A percentile compares a stretch with the other conserved stretches of the same genome.
These are phyloP conservation scores for Psophocarpus tetragonolobus DNA, from an alignment of 306 rosid species.

Conservation along the genomic window DNA sequence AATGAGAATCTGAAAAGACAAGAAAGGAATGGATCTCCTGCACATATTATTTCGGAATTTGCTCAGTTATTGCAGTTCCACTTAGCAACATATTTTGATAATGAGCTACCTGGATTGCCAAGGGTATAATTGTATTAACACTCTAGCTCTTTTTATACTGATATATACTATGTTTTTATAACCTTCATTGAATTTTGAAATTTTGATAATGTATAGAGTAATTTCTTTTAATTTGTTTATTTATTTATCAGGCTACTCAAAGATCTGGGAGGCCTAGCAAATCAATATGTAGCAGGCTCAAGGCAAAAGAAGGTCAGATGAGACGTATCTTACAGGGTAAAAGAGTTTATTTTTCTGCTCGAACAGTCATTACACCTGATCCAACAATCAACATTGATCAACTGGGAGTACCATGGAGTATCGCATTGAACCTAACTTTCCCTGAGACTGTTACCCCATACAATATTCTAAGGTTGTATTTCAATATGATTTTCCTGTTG, in stretches of 20 bases:
- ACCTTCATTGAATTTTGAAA: not conserved
- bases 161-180: constrained; percentile 1
- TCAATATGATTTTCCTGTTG: constrained; percentile 12
- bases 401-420: constrained; percentile 98
- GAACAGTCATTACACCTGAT: constrained; percentile 98
- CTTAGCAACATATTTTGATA: constrained; percentile 92
- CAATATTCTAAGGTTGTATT: constrained; percentile 78
- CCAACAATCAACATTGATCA: constrained; percentile 91
- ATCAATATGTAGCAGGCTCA: constrained; percentile 96
- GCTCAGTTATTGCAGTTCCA: constrained; percentile 96
- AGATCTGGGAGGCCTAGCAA: constrained; percentile 97
- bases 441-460: constrained; percentile 99
- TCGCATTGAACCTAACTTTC: constrained; percentile 90
- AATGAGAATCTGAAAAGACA: constrained; percentile 89
- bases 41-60: constrained; percentile 92
- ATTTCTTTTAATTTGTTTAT: not conserved
- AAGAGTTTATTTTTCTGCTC: constrained; percentile 95
- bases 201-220: not conserved
- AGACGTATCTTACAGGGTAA: constrained; percentile 97
- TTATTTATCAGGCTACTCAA: constrained; percentile 74
- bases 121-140: constrained; percentile 70
- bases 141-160: too few species aligned
- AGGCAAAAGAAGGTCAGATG: constrained; percentile 96
- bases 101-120: constrained; percentile 94
- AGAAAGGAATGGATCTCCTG: constrained; percentile 95